Evolutionary conservation across 257 asterid genomes (phyloP), one percentile per base, ranked within the genome.

Genomic region (Penstemon eatonii): DNA sequence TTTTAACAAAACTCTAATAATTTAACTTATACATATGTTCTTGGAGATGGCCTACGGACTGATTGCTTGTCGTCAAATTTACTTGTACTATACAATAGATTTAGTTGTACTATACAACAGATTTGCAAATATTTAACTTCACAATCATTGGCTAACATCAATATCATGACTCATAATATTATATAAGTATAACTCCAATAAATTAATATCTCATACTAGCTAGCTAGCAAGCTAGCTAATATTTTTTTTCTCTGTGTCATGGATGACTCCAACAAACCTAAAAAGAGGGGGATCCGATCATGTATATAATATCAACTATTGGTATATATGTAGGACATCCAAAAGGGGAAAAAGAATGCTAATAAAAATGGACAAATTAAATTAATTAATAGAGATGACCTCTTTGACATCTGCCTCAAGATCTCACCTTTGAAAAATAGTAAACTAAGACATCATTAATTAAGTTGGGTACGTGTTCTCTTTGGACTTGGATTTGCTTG

Each of bases 261-360:
- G 87, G 85, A 86, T 89, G 96, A 89, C 87, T 77, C 82, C 56
- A 77, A 79, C 72, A 40, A 72, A 73, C 80, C 53, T 65, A 65
- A 76, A 82, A 84, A 79, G 69, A 75, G 84, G 18, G 18, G 18
- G 73, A 51, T 36, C 45, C 70, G 81, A 57, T 57, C 73, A 74
- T 64, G 65, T 50, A 59, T 36, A 58, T 38, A 5, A 42, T 7
- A 63, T 4, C 9, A 25, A 45, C 9, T 43, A 56, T 49, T 62
- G 46, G 81, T 72, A 15, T 15, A 15, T 15, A 15, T 15, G 18
- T 15, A 68, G 74, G 61, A 44, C 41, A 61, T 38, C 60, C 4
- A 0, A n/a, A 60, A 40, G 65, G 54, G 51, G 55, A 43, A 57
- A 57, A 49, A 49, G 18, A 18, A 36, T 67, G 65, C 40, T 65